Evolutionary conservation across 164 flowering plant species (phyloP).

Genomic region (Chimonanthus salicifolius): DNA sequence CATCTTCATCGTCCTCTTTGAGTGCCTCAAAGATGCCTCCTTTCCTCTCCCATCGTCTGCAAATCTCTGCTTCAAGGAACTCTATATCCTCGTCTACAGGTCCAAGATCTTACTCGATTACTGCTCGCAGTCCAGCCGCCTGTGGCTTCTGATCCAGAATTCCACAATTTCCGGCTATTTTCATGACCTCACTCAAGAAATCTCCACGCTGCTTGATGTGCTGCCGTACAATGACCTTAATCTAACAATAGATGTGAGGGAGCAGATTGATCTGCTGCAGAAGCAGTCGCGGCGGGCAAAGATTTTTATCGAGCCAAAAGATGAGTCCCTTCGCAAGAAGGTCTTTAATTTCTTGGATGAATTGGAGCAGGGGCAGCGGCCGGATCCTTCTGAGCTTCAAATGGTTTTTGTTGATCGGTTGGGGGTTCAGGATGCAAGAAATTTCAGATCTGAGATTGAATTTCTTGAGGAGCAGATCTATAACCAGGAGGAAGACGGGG

Average conservation of each 20-base stretch:
- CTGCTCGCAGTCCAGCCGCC: conserved; percentile 53
- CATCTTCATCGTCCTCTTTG: conserved; percentile 51
- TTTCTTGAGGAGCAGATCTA: conserved; percentile 78
- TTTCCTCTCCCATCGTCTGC: conserved; percentile 34
- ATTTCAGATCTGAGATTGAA: conserved; percentile 73
- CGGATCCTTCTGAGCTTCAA: conserved; percentile 37
- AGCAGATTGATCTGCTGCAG: conserved; percentile 59
- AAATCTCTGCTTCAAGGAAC: conserved; percentile 68
- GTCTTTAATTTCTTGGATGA: conserved; percentile 52
- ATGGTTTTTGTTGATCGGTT: conserved; percentile 44
- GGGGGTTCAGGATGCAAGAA: conserved; percentile 44
- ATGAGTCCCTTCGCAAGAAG: conserved; percentile 45
- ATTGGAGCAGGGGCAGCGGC: conserved; percentile 50
- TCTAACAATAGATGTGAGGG: conserved; percentile 50
- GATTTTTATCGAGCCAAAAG: conserved; percentile 51
- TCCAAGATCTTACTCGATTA: conserved; percentile 71
- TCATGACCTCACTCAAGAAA: conserved; percentile 70
- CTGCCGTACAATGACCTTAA: conserved; percentile 58
- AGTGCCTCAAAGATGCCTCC: conserved; percentile 19
- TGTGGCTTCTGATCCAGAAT: conserved; percentile 80
- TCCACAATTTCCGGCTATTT: conserved; percentile 68
- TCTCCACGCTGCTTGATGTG: conserved; percentile 82
- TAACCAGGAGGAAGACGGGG: conserved; percentile 65
- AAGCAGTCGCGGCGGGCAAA: conserved; percentile 48
- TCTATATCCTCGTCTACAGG: conserved; percentile 58